Evolutionary conservation across 148 eudicot genomes (phyloP).

Genomic region (Limonium bicolor): DNA sequence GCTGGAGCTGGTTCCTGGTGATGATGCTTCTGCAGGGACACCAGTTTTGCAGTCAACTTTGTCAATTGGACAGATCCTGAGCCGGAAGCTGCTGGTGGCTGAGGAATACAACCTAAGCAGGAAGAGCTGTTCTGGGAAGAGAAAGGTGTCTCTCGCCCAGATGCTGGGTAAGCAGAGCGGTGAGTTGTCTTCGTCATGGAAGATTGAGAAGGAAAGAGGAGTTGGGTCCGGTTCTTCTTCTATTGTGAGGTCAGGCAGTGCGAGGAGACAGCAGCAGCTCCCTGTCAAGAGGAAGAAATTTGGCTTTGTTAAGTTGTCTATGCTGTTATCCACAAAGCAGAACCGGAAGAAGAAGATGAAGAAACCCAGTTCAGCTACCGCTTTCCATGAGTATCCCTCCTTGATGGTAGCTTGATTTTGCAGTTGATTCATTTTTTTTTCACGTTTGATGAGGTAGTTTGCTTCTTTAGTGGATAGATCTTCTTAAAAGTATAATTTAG

Average conservation of each 20-base stretch:
- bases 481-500: too few species aligned
- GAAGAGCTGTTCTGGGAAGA: conserved; percentile 17
- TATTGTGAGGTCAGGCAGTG: too few species aligned
- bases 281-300: conserved; percentile 74
- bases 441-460: too few species aligned
- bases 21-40: too few species aligned
- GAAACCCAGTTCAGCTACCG: too few species aligned
- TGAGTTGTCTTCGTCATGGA: conserved; percentile 17
- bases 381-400: too few species aligned
- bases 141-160: conserved; percentile 62
- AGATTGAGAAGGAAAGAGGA: conserved; percentile 23
- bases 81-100: conserved; percentile 64
- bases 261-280: conserved; percentile 14
- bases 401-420: too few species aligned
- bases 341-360: conserved; percentile 54
- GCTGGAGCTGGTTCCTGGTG: conserved; percentile 17
- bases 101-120: conserved; percentile 58
- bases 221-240: neutral
- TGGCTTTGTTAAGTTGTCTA: conserved; percentile 58
- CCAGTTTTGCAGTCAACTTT: conserved; percentile 48
- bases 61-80: conserved; percentile 91
- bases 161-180: conserved; percentile 55
- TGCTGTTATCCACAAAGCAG: conserved; percentile 42
- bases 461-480: too few species aligned
- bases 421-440: too few species aligned